Evolutionary conservation across 306 rosid species (phyloP), one percentile per base, ranked within the genome.

Genomic region (Herpetospermum pedunculosum): DNA sequence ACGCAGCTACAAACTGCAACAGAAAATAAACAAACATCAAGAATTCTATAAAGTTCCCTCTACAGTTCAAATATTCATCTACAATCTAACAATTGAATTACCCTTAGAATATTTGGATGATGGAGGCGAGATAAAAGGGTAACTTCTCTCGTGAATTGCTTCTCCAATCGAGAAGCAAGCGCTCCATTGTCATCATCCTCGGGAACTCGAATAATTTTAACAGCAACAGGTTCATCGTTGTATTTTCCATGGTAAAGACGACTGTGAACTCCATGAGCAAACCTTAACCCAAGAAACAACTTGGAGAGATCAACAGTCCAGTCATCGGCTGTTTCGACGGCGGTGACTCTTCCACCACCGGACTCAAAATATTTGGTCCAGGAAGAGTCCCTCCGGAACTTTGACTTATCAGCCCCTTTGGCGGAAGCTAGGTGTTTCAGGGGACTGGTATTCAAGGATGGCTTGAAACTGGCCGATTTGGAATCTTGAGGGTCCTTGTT

Each of bases 211-310:
- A 92, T 89, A n/a, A 91, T 80, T 80, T 95, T 95, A 59, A 95
- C 90, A 12, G 99, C 99, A 49, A 95, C 96, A 73, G 87, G 48
- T 65, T 86, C 83, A 4, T 86, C 92, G 3, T 84, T 86, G 82
- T 95, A 95, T 73, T 82, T 82, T 76, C 99, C 99, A 74, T 86
- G 97, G 80, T 95, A 95, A 32, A 95, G 96, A 53, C 96, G 76
- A 82, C 99, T 95, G 80, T 92, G 96, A 26, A 97, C 96, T 6
- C 99, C 99, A 79, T 95, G 99, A 72, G 99, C 99, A 75, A 95
- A 95, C 80, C 77, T 91, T n/a, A 81, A 82, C 35, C 97, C 99
- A 49, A 95, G 78, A 83, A 87, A 88, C 79, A 95, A 67, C 82
- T 89, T 77, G 2, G 97, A 89, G 82, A 91, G 81, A 76, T 95